Percentiles rank a stretch among this genome's conserved stretches.
Evolutionary conservation across 306 rosid species (phyloP).

Genomic region (Oxytropis ochrocephala): DNA sequence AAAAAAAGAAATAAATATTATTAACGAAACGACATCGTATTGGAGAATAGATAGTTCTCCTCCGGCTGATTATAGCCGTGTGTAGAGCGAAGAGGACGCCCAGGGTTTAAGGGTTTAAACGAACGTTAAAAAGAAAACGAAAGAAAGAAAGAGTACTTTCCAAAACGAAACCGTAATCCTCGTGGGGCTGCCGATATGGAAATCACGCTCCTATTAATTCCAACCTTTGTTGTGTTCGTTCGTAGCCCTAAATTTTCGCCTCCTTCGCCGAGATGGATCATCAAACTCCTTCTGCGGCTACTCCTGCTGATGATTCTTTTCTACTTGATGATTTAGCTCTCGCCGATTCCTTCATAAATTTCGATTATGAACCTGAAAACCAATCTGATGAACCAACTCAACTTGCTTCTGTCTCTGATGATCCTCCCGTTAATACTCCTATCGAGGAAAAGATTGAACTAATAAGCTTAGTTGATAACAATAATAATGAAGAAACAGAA

Average conservation of each 20-base stretch:
- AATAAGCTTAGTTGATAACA: conserved; percentile 21
- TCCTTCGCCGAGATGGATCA: not conserved
- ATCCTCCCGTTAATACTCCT: not conserved
- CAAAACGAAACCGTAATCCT: not conserved
- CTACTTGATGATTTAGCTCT: conserved; percentile 33
- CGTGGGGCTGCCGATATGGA: not conserved
- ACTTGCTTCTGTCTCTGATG: too few species aligned
- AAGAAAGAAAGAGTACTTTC: not conserved
- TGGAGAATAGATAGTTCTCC: too few species aligned
- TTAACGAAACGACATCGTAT: too few species aligned
- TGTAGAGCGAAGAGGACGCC: too few species aligned
- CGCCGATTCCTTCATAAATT: conserved; percentile 56
- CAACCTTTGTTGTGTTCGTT: not conserved
- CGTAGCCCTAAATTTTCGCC: not conserved
- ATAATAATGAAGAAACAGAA: not conserved
- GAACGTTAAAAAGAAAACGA: too few species aligned
- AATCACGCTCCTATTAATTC: not conserved
- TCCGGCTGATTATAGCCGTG: too few species aligned
- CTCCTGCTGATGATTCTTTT: not conserved
- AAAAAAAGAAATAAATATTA: too few species aligned
- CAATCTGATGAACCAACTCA: not conserved
- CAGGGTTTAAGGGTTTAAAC: too few species aligned
- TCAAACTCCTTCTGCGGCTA: too few species aligned
- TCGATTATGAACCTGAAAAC: conserved; percentile 33
- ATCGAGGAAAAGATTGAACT: conserved; percentile 35